Conservation (phyloP, 2,329 filamentous ascomycete genomes). For the Penicillium polonicum region DNA sequence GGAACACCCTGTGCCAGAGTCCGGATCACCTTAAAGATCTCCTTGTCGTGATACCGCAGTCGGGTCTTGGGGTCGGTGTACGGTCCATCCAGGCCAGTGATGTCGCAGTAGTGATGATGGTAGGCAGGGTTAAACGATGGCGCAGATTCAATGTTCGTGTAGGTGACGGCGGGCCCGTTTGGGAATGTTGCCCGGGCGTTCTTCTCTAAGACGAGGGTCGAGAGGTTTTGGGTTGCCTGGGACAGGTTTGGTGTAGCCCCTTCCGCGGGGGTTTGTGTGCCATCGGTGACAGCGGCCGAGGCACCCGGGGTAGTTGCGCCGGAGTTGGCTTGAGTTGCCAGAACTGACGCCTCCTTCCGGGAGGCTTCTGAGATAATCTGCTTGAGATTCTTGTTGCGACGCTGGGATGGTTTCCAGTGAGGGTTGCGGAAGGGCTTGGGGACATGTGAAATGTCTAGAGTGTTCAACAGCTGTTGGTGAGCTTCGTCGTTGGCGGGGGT, state of each 20-base stretch:
- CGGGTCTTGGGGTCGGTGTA: conserved; percentile 96
- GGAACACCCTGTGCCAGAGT: conserved; percentile 76
- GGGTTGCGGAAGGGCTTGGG: conserved; percentile 88
- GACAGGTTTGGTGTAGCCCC: conserved; percentile 65
- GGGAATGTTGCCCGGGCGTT: conserved; percentile 52
- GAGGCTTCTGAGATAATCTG: conserved; percentile 88
- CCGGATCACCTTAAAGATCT: conserved; percentile 83
- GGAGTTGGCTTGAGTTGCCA: conserved; percentile 79
- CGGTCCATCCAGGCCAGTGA: conserved; percentile 86
- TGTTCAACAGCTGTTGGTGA: conserved; percentile 82
- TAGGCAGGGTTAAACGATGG: conserved; percentile 77
- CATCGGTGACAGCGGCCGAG: conserved; percentile 38
- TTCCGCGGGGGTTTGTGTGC: conserved; percentile 48
- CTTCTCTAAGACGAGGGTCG: conserved; percentile 85
- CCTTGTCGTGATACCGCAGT: conserved; percentile 86
- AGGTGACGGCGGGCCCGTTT: conserved; percentile 72
- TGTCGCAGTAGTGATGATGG: conserved; percentile 88
- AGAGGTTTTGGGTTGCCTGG: conserved; percentile 83
- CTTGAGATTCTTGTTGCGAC: conserved; percentile 98
- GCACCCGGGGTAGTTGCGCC: conserved; percentile 68
- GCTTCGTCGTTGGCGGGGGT: conserved; percentile 74
- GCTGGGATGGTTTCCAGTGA: conserved; percentile 86
- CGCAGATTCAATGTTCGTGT: conserved; percentile 94
- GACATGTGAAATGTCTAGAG: conserved; percentile 84
- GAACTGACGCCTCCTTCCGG: conserved; percentile 82